Evolutionary conservation across 768 basidiomycete species (phyloP), one percentile per base, ranked within the genome.

Genomic region (Tulasnella sp.): DNA sequence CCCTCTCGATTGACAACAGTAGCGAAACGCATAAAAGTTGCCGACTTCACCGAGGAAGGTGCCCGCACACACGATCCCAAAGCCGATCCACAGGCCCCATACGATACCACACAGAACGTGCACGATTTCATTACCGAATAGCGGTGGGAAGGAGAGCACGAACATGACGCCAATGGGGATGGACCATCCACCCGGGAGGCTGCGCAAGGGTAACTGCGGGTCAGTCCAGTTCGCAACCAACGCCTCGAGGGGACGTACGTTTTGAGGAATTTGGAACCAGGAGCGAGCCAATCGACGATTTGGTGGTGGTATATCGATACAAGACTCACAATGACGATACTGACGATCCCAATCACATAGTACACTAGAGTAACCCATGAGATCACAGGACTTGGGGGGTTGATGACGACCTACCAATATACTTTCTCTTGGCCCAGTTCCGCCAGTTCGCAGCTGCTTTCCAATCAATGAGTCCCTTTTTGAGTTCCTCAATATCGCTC

Each of bases 81-180:
- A 94, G 2, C 91, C 92, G 21, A 76, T 65, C 76, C 92, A 83
- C 2, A 92, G 72, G 2, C 88, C 90, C 88, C 89, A 96, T 2
- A 94, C 86, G 32, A 94, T 68, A 15, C 92, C 92, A 63, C 88
- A 90, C 6, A 94, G 73, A 34, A 93, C 77, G 21, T 87, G 86
- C 37, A 94, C 74, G 56, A 94, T 86, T 74, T 94, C 92, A 61
- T 94, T 91, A 4, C 92, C 92, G 64, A 92, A 92, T 15, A 94
- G 77, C 0, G 89, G 89, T 57, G 89, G 89, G 66, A 92, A 90
- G 0, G 87, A 89, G 27, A 92, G 77, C 60, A 92, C 74, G 65
- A 91, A 89, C 34, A 91, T 73, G 51, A 91, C 72, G 40, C 69
- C 86, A 52, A 92, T 86, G 1, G 89, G 87, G 27, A 91, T 84